A percentile compares a stretch with the other conserved stretches of the same genome.
Evolutionary conservation across 495 filamentous ascomycete species (phyloP).

Genomic region (Pyrenopolyporus hunteri): DNA sequence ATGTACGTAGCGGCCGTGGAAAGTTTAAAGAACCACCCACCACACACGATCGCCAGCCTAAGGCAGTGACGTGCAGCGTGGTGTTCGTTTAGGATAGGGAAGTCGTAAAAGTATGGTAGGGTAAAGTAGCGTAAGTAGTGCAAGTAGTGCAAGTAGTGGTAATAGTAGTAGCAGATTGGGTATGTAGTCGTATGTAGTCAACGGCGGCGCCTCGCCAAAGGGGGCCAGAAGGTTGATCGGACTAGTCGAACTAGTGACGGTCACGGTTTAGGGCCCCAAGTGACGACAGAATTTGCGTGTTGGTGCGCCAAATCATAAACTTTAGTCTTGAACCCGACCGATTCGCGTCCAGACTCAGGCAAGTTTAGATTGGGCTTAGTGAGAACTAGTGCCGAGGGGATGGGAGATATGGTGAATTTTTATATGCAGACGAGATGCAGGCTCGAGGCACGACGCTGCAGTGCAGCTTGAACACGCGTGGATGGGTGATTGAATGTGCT

Average conservation of each 20-base stretch:
- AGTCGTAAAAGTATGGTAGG: neutral
- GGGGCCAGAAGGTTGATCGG: slow-evolving; percentile 11
- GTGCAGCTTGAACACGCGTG: slow-evolving; percentile 37
- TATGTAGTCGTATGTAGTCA: too few relatives aligned
- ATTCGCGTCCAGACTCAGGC: slow-evolving; percentile 39
- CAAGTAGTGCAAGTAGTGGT: too few relatives aligned
- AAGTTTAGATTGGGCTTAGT: slow-evolving; percentile 41
- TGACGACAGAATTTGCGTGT: slow-evolving; percentile 40
- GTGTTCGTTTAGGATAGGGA: slow-evolving; percentile 14
- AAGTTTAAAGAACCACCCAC: neutral
- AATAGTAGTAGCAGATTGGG: too few relatives aligned
- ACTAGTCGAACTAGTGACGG: slow-evolving; percentile 30
- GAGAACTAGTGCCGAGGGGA: slow-evolving; percentile 40
- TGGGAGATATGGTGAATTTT: slow-evolving; percentile 41
- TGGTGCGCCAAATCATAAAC: slow-evolving; percentile 36
- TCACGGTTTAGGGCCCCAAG: slow-evolving; percentile 30
- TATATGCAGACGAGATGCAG: slow-evolving; percentile 39
- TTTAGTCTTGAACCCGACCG: slow-evolving; percentile 34
- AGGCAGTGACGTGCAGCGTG: slow-evolving; percentile 38
- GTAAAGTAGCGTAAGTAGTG: too few relatives aligned
- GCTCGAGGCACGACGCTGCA: slow-evolving; percentile 39
- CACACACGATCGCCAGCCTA: slow-evolving; percentile 29
- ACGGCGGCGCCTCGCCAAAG: slow-evolving; percentile 20
- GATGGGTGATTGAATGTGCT: slow-evolving; percentile 36
- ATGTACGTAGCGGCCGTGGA: neutral